These are phyloP conservation scores for Scedosporium dehoogii DNA, from an alignment of 2,329 filamentous ascomycete genomes.

Conservation along the genomic window DNA sequence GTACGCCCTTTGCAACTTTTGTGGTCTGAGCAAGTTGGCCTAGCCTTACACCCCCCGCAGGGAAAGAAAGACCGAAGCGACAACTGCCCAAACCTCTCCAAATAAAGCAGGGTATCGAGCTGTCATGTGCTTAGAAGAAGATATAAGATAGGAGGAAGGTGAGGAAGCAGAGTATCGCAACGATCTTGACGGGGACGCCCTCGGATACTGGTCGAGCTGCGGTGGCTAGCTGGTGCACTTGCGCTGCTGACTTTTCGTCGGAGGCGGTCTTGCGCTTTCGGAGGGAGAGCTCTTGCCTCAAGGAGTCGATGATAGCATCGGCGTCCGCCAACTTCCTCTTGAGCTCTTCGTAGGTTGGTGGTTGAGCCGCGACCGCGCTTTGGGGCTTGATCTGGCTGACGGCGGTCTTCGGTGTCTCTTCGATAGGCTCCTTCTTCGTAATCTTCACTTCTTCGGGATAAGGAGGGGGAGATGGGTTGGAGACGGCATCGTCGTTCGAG, in stretches of 20 bases:
- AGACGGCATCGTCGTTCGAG: conserved; percentile 17
- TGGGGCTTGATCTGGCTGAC: conserved; percentile 12
- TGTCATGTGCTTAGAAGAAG: conserved; percentile 61
- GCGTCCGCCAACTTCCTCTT: conserved; percentile 66
- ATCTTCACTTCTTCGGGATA: conserved; percentile 23
- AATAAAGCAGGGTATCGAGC: not conserved
- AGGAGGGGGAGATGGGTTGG: conserved; percentile 21
- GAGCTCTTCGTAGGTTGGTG: conserved; percentile 44
- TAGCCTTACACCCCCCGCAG: not conserved
- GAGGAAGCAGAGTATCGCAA: conserved; percentile 72
- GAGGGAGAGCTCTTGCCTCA: conserved; percentile 63
- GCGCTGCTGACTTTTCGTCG: conserved; percentile 38
- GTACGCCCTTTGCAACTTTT: not conserved
- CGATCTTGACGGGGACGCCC: conserved; percentile 80
- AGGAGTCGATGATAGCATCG: conserved; percentile 58
- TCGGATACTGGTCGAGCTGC: conserved; percentile 26
- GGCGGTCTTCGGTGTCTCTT: conserved; percentile 16
- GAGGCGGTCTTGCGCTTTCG: conserved; percentile 58
- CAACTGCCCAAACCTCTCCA: not conserved
- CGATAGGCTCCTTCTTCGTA: conserved; percentile 18
- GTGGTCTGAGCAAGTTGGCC: not conserved
- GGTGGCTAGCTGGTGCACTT: conserved; percentile 22
- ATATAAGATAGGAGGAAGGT: conserved; percentile 93
- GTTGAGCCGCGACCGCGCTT: conserved; percentile 21
- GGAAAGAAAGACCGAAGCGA: not conserved